Conservation (phyloP, 345 rosid genomes). For the Linum usitatissimum region DNA sequence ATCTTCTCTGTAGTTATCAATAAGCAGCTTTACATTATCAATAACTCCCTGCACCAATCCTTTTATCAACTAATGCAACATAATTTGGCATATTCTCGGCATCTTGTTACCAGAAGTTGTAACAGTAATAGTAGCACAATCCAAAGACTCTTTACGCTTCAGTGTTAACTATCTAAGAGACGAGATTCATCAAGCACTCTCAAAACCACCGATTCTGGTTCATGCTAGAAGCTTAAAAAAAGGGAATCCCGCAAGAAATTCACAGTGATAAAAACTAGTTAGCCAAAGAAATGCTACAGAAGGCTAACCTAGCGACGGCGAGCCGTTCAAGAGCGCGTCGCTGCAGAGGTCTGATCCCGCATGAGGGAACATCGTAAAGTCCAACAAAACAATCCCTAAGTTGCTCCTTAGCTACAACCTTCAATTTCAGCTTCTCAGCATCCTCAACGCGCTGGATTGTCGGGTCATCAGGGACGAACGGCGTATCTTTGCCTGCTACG, state of each 20-base stretch:
- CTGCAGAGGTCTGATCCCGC: background rate
- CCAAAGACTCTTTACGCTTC: background rate
- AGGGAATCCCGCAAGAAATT: too few relatives aligned
- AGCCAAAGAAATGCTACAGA: too few relatives aligned
- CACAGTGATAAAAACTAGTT: background rate
- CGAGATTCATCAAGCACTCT: background rate
- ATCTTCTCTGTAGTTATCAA: constrained; percentile 34
- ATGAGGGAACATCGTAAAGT: constrained; percentile 3
- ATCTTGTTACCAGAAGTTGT: background rate
- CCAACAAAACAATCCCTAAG: constrained; percentile 7
- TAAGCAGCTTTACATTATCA: background rate
- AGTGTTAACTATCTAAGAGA: background rate
- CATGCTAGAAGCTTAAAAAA: too few relatives aligned
- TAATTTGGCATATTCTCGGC: background rate
- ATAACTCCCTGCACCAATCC: background rate
- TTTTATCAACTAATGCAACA: background rate
- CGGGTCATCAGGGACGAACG: background rate
- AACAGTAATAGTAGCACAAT: background rate
- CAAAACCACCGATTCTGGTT: background rate
- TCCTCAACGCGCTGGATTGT: background rate
- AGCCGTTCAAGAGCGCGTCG: constrained; percentile 6
- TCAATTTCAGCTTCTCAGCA: constrained; percentile 3
- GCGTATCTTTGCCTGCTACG: background rate
- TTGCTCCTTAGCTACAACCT: background rate
- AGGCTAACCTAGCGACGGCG: constrained; percentile 3